Base-by-base conservation (phyloP, 345 rosid genomes). In the Hibiscus tridactylites region DNA sequence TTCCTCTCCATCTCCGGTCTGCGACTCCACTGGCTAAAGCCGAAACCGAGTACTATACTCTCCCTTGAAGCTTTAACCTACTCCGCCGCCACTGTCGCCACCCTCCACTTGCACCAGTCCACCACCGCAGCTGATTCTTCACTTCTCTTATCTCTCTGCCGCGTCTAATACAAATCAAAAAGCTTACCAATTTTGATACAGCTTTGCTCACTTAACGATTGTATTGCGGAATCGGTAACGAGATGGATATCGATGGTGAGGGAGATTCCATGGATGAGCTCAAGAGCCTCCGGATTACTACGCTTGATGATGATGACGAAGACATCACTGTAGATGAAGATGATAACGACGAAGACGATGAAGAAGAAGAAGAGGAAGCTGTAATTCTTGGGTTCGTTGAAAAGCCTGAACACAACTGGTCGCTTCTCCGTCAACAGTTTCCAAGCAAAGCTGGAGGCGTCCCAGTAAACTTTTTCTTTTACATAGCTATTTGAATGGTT, bases 401-500 rank as follows among this genome's bases (percentile, higher is more conserved):
- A 72, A 91, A 87, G 75, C 91, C 97, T 8, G 79, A 60, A 71
- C 70, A 79, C 58, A 2, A 37, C 7, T 86, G 93, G 92, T 94
- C 88, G 7, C 88, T 74, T 68, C 90, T 85, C 37, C 90, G 95
- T 7, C 96, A 90, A 19, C 73, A 83, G 6, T 94, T 91, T 83
- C 99, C 97, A 53, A 85, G 88, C 85, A 87, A 90, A 82, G 91
- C 97, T 39, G 97, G 96, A 61, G 97, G 96, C 73, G 75, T 82
- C 28, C 97, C 99, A 77, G 97, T 91, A 85, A 21, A 2, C 35
- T 63, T 21, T 5, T 61, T 37, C 24, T 13, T 17, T 21, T 42
- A 0, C 26, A 1, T 17, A 33, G 69, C 39, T 35, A n/a, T 12
- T 46, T 5, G 74, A 50, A 28, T 8, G 26, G 2, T 19, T 5